Evolutionary conservation across 768 basidiomycete species (phyloP), one percentile per base, ranked within the genome.

Genomic region (Termitomyces bulborhizus): DNA sequence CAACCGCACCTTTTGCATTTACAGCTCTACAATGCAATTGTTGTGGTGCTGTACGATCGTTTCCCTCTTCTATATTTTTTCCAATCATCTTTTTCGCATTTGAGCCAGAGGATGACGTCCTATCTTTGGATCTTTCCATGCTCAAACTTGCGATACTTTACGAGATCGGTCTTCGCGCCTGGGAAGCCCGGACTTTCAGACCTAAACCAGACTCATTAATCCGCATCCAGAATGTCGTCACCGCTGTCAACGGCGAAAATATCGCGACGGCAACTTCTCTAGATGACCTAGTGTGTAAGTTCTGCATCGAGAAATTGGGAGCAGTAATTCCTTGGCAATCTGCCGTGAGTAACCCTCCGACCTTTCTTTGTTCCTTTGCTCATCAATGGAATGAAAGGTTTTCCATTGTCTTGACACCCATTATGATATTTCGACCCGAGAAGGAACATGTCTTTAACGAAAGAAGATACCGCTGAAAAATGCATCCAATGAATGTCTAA

Each of bases 171-270:
- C 45, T 46, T 40, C 39, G 21, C 13, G 29, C 21, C 11, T 53
- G 46, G 56, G 26, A 40, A 6, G 43, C 56, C 15, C 34, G 21
- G 1, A 46, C 26, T 29, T 53, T 53, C 3, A 53, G 24, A 6
- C 47, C 39, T 49, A 16, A 4, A 26, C 24, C 41, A 12, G 46
- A 42, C 16, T 53, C 56, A 12, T 21, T 37, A 12, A 18, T 39
- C 11, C 52, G 56, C 34, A 45, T 57, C 7, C 41, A 57, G 27
- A 47, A 48, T 21, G 32, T 57, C 31, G 16, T 57, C 12, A n/a
- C 29, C 8, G 52, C 52, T 1, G 40, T 48, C 8, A 46, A 37
- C 27, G 45, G 18, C 12, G 46, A 47, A 18, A 9, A 40, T n/a
- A 43, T 57, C 9, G 15, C n/a, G 34, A 46, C 43, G n/a, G 37